A percentile compares a stretch with the other conserved stretches of the same genome.
phyloP scores from a whole-genome alignment of 805 yeast species.

The Kodamaea restingae region DNA sequence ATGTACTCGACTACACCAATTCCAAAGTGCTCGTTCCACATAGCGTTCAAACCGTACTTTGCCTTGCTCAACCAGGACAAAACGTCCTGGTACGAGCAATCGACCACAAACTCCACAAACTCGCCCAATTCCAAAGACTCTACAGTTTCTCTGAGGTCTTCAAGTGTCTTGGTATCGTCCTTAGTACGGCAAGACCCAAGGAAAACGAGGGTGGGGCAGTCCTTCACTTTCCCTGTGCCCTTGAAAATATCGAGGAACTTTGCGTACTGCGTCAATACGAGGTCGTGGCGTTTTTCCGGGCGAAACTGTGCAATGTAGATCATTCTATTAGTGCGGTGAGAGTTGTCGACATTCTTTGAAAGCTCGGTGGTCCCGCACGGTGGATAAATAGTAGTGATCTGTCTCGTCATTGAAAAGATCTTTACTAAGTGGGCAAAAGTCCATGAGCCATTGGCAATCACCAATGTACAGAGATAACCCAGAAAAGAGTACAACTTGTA shows the following conservation, averaged over 20 bases:
- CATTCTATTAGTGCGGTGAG: constrained; percentile 32
- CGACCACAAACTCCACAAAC: constrained; percentile 57
- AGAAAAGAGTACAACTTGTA: constrained; percentile 59
- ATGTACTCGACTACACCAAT: constrained; percentile 93
- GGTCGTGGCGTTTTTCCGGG: constrained; percentile 85
- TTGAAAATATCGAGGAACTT: constrained; percentile 39
- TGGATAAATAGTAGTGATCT: constrained; percentile 64
- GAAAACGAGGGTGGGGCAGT: constrained; percentile 57
- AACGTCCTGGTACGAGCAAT: constrained; percentile 68
- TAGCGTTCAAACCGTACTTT: constrained; percentile 82
- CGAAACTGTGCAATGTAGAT: constrained; percentile 87
- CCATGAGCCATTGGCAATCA: constrained; percentile 88
- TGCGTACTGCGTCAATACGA: constrained; percentile 63
- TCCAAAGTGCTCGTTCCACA: constrained; percentile 99
- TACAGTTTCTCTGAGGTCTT: constrained; percentile 40
- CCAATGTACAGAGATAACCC: constrained; percentile 63
- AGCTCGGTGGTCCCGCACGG: constrained; percentile 75
- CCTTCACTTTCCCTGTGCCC: constrained; percentile 11
- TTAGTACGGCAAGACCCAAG: constrained; percentile 81
- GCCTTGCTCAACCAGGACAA: constrained; percentile 50
- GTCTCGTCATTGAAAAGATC: constrained; percentile 54
- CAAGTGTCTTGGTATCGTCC: constrained; percentile 60
- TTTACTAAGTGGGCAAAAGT: constrained; percentile 67
- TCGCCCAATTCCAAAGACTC: constrained; percentile 25
- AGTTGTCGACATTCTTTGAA: constrained; percentile 12